Evolutionary conservation across 2,329 filamentous ascomycete genomes (phyloP).

Genomic region (Trichophyton simii): DNA sequence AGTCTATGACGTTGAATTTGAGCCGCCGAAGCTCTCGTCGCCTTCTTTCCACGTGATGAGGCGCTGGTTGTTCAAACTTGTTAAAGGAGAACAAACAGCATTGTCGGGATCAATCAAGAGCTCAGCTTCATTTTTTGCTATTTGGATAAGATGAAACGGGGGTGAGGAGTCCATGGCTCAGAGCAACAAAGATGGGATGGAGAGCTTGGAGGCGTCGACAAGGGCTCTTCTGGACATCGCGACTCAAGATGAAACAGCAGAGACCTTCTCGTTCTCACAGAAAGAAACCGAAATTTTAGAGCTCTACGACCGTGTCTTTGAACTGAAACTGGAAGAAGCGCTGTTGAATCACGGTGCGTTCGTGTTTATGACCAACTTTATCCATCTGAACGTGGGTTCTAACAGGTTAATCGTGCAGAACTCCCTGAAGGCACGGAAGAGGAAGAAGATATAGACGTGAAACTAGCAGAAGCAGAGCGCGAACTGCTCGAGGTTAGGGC

Average conservation of each 20-base stretch:
- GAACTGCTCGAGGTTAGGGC: slow-evolving; percentile 59
- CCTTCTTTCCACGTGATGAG: neutral
- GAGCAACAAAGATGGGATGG: slow-evolving; percentile 18
- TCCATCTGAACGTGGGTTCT: neutral
- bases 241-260: slow-evolving; percentile 29
- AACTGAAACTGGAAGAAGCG: slow-evolving; percentile 59
- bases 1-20: neutral
- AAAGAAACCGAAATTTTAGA: slow-evolving; percentile 54
- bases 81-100: neutral
- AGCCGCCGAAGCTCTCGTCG: neutral
- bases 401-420: neutral
- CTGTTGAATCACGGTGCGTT: slow-evolving; percentile 41
- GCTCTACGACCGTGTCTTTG: slow-evolving; percentile 58
- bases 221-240: slow-evolving; percentile 28
- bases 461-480: slow-evolving; percentile 44
- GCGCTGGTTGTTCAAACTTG: neutral
- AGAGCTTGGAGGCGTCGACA: slow-evolving; percentile 25
- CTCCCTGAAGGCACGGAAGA: neutral
- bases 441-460: slow-evolving; percentile 42
- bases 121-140: neutral
- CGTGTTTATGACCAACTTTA: slow-evolving; percentile 5
- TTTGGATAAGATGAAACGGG: neutral
- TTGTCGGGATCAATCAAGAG: neutral
- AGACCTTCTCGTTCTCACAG: slow-evolving; percentile 48
- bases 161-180: slow-evolving; percentile 23